Evolutionary conservation across 495 filamentous ascomycete species (phyloP), one percentile per base, ranked within the genome.

Genomic region (Penicillium bovifimosum): DNA sequence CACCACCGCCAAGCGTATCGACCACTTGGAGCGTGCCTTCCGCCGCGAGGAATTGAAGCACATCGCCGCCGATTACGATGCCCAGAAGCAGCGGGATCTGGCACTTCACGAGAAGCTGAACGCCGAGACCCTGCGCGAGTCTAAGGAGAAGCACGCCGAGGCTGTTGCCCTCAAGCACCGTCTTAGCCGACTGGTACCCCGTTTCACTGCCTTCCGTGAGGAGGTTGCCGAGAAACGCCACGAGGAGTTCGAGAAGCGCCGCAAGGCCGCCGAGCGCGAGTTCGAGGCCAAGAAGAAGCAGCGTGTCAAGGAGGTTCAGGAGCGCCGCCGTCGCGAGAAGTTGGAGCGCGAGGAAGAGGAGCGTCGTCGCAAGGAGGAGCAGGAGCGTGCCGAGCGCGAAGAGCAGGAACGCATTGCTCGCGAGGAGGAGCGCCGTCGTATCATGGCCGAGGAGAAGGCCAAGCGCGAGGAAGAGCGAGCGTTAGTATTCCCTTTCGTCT

Each of bases 1-100:
- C 54, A 80, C 92, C 55, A 96, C 92, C 42, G 87, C 86, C 66
- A 96, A 96, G 81, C 86, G 93, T 54, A 91, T 97, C 65, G 93
- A 98, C 69, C 93, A 98, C 73, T 77, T 98, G 59, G 93, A 98
- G 78, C 89, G 93, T 72, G 95, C 93, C 20, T 92, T 93, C 79
- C 82, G 95, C 59, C 87, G 88, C 59, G 95, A 97, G 70, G 93
- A 98, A 67, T 70, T 87, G 60, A 96, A 96, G 80, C 88, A 96
- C 67, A 76, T 98, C 44, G 75, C 85, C 43, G 81, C 86, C 47
- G 95, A 98, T 64, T 95, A 92, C 55, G 90, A 86, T 52, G 74
- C 74, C 40, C 93, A 98, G 75, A 85, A 86, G 65, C 82, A 91
- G 68, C 78, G 70, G 24, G 93, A 98, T 64, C 60, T 86, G 50